Percentiles rank a stretch among this genome's conserved stretches.
Evolutionary conservation across 257 asterid genomes (phyloP).

Genomic region (Solanum acaule): DNA sequence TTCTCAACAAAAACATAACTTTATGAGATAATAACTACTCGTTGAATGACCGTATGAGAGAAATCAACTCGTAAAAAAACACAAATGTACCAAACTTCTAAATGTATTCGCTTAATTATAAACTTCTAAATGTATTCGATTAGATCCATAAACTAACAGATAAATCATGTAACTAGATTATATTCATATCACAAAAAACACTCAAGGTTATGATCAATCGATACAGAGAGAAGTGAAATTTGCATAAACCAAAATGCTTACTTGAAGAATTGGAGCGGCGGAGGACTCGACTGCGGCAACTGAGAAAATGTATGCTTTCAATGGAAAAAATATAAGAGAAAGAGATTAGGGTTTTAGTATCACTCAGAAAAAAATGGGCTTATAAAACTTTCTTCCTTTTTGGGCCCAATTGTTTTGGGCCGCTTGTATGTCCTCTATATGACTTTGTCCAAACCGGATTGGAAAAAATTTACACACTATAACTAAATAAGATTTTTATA

Average conservation of each 20-base stretch:
- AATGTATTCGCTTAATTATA: no score
- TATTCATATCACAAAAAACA: background rate
- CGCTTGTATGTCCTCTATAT: background rate
- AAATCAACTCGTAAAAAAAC: no score
- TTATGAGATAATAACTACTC: no score
- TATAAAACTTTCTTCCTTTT: background rate
- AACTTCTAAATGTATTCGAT: slow-evolving; percentile 6
- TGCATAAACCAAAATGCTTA: background rate
- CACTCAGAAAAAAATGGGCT: background rate
- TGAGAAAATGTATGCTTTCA: background rate
- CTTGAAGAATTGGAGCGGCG: background rate
- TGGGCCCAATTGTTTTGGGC: background rate
- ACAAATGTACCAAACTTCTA: background rate
- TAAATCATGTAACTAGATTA: background rate
- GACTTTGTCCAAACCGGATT: no score
- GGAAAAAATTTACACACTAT: no score
- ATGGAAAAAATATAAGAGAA: background rate
- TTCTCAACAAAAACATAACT: no score
- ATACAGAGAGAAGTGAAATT: background rate
- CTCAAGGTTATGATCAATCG: background rate
- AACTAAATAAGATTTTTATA: no score
- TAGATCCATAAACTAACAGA: background rate
- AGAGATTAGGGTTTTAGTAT: background rate
- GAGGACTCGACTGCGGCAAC: background rate
- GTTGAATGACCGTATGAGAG: no score